Conservation (phyloP, 257 asterid species). For the Fraxinus pennsylvanica region DNA sequence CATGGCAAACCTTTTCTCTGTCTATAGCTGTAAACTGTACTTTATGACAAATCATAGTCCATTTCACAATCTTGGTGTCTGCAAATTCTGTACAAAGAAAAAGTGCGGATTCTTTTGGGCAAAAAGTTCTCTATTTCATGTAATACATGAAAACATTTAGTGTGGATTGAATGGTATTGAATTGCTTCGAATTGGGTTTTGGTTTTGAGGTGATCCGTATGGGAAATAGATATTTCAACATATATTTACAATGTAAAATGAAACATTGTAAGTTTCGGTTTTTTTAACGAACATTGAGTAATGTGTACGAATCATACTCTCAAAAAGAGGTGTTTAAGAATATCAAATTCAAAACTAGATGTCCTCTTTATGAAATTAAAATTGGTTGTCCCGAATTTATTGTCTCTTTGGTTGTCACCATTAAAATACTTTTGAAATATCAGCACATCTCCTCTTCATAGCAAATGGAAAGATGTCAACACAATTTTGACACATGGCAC, state of each 20-base stretch:
- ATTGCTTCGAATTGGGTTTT: neutral
- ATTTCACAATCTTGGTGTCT: neutral
- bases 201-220: neutral
- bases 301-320: neutral
- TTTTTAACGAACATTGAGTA: neutral
- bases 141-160: slow-evolving; percentile 1
- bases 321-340: no score
- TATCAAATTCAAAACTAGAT: no score
- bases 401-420: no score
- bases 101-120: neutral
- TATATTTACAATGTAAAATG: neutral
- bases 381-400: no score
- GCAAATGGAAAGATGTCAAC: no score
- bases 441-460: no score
- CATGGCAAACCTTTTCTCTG: neutral
- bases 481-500: no score
- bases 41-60: neutral
- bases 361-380: no score
- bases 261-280: neutral
- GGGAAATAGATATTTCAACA: neutral
- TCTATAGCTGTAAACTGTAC: neutral
- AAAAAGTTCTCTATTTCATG: neutral
- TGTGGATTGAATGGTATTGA: neutral
- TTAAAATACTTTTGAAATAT: no score
- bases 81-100: neutral